Conservation (phyloP, 257 asterid species). For the Solanum chilense region DNA sequence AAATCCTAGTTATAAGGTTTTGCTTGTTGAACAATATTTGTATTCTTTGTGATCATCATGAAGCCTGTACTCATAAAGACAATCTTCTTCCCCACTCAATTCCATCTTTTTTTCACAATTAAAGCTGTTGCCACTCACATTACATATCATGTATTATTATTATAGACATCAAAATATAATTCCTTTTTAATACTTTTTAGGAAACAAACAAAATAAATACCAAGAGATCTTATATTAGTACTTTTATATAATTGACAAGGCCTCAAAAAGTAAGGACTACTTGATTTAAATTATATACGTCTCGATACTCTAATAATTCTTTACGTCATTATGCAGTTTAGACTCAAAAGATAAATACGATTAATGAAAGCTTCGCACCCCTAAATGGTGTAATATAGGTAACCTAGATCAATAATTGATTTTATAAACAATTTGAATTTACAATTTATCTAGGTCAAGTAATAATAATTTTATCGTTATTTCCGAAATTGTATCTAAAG, state of each 20-base stretch:
- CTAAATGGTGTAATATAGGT: background rate
- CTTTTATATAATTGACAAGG: background rate
- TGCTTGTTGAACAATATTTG: background rate
- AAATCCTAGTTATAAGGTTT: background rate
- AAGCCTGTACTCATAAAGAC: background rate
- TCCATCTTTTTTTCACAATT: background rate
- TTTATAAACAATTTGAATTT: background rate
- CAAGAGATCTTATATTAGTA: background rate
- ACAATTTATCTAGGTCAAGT: background rate
- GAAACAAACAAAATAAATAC: background rate
- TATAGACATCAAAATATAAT: background rate
- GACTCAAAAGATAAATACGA: too few relatives aligned
- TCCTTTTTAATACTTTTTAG: background rate
- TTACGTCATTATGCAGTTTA: too few relatives aligned
- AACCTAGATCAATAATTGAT: background rate
- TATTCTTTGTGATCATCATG: background rate
- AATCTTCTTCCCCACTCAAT: conserved; percentile 2
- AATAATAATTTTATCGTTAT: background rate
- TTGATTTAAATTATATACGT: background rate
- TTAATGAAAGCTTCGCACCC: background rate
- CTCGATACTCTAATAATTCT: too few relatives aligned
- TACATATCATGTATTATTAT: background rate
- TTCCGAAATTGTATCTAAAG: background rate
- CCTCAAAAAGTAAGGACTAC: background rate
- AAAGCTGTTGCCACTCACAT: background rate